phyloP scores from a whole-genome alignment of 768 basidiomycete genomes.

The Leccinum subtestaceum region DNA sequence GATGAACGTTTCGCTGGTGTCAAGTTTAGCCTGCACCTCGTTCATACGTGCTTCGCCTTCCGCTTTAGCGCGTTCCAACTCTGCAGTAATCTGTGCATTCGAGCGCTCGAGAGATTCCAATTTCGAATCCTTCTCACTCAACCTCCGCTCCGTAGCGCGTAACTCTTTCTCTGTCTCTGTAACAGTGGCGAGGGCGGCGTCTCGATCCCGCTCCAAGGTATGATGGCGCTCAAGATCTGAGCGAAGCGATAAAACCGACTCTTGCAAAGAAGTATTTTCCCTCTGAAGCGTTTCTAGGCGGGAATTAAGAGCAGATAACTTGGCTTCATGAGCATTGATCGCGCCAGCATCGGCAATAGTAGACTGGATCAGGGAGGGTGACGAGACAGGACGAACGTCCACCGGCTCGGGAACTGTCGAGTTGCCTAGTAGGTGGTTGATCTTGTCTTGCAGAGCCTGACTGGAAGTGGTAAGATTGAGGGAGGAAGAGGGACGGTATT shows the following conservation, averaged over 20 bases:
- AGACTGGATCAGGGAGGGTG: conserved; percentile 40
- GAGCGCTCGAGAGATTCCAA: conserved; percentile 48
- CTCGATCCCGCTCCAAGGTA: conserved; percentile 42
- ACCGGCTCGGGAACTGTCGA: conserved; percentile 15
- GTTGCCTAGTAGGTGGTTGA: conserved; percentile 41
- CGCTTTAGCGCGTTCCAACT: conserved; percentile 45
- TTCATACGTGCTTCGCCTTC: conserved; percentile 42
- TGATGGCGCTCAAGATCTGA: conserved; percentile 25
- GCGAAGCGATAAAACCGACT: conserved; percentile 25
- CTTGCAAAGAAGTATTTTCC: conserved; percentile 62
- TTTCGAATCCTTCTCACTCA: conserved; percentile 44
- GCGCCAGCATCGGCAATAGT: conserved; percentile 33
- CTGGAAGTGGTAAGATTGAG: conserved; percentile 39
- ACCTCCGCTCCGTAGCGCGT: conserved; percentile 39
- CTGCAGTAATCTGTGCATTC: conserved; percentile 35
- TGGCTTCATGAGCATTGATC: conserved; percentile 15
- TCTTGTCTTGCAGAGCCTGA: conserved; percentile 48
- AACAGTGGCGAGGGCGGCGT: conserved; percentile 39
- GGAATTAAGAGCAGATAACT: conserved; percentile 22
- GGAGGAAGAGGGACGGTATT: conserved; percentile 22
- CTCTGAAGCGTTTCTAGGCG: conserved; percentile 63
- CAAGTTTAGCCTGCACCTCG: conserved; percentile 45
- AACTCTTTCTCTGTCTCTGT: conserved; percentile 44
- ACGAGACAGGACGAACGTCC: conserved; percentile 16
- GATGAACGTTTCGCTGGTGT: conserved; percentile 43